A percentile compares a stretch with the other conserved stretches of the same genome.
These are phyloP conservation scores for Albophoma yamanashiensis DNA, from an alignment of 2,329 filamentous ascomycete genomes.

Conservation along the genomic window DNA sequence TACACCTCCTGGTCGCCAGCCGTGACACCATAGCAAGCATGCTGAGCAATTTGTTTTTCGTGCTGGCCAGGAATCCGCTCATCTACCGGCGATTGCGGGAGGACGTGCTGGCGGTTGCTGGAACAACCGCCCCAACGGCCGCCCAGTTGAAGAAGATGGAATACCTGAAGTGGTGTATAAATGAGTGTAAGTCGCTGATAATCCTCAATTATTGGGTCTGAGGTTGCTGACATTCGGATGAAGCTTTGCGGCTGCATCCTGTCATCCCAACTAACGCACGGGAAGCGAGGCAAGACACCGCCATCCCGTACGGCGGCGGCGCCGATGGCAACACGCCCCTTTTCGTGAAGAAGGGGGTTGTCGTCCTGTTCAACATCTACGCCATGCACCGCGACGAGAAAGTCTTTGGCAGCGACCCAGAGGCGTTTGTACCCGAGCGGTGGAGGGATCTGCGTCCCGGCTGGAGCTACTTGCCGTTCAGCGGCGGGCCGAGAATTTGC, in stretches of 20 bases:
- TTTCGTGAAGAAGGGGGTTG: conserved; percentile 34
- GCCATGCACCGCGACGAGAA: conserved; percentile 24
- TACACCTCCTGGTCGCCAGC: conserved; percentile 33
- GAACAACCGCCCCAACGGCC: conserved; percentile 28
- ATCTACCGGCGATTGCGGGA: conserved; percentile 34
- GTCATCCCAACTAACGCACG: conserved; percentile 38
- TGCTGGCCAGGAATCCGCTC: conserved; percentile 27
- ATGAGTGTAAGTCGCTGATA: conserved; percentile 36
- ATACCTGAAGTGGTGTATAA: conserved; percentile 44
- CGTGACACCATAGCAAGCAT: conserved; percentile 35
- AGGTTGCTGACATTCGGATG: not conserved
- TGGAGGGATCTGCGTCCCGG: conserved; percentile 27
- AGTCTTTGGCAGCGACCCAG: conserved; percentile 25
- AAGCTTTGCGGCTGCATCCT: conserved; percentile 38
- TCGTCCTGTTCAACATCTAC: conserved; percentile 32
- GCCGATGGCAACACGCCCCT: conserved; percentile 34
- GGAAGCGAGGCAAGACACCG: conserved; percentile 27
- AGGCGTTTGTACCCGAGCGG: conserved; percentile 28
- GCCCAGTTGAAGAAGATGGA: conserved; percentile 39
- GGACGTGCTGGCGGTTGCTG: conserved; percentile 23
- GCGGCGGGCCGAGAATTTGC: conserved; percentile 33
- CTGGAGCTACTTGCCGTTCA: conserved; percentile 35
- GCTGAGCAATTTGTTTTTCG: conserved; percentile 30
- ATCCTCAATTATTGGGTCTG: too few relatives aligned
- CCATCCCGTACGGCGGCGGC: conserved; percentile 41